Evolutionary conservation across 768 basidiomycete genomes (phyloP).

Genomic region (Sporobolomyces phaffii): DNA sequence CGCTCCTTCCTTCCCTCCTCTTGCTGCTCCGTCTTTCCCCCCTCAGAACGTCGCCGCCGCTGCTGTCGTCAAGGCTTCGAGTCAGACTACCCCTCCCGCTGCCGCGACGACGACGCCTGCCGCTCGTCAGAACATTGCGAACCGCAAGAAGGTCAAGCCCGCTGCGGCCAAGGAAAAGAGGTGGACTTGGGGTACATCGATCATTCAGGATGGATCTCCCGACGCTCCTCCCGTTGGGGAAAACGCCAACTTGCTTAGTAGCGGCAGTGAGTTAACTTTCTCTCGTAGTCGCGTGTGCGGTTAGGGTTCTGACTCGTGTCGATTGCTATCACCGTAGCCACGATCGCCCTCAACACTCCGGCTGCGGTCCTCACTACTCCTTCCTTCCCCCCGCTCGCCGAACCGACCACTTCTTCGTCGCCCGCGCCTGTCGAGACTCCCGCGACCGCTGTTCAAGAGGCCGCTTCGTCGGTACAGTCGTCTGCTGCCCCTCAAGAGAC

Average conservation of each 20-base stretch:
- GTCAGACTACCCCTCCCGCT: not conserved
- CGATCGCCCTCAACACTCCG: constrained; percentile 6
- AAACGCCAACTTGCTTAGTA: constrained; percentile 11
- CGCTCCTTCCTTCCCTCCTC: constrained; percentile 23
- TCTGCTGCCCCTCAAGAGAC: not conserved
- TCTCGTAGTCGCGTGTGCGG: not conserved
- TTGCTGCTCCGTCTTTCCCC: not conserved
- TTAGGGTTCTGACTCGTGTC: not conserved
- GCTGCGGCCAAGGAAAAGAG: not conserved
- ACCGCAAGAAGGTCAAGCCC: constrained; percentile 1
- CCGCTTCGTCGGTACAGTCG: not conserved
- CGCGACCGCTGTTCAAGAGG: not conserved
- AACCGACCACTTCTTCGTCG: not conserved
- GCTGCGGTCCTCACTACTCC: constrained; percentile 3
- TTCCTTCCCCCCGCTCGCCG: constrained; percentile 16
- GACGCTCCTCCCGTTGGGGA: constrained; percentile 10
- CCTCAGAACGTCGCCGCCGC: not conserved
- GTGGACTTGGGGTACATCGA: not conserved
- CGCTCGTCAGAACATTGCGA: not conserved
- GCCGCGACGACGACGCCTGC: not conserved
- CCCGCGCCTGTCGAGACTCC: not conserved
- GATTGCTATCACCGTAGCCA: not conserved
- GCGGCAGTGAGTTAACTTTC: constrained; percentile 1
- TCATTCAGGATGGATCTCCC: constrained; percentile 1
- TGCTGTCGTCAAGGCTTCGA: not conserved